phyloP scores from a whole-genome alignment of 108 stramenopile genomes.

The Cyclotella sp. region DNA sequence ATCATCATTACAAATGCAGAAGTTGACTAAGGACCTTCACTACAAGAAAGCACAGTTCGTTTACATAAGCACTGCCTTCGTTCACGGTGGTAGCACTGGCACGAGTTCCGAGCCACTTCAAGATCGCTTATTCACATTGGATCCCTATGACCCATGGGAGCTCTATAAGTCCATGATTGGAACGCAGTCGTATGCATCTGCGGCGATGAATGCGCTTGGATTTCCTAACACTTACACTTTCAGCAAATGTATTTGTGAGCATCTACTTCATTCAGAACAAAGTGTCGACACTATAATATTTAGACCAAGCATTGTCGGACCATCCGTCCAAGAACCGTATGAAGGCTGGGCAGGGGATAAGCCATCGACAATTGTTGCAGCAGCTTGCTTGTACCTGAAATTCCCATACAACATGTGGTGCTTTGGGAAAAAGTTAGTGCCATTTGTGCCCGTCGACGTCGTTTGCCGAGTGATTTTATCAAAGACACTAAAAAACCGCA shows the following conservation, averaged over 20 bases:
- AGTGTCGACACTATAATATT: constrained; percentile 71
- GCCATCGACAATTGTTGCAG: constrained; percentile 89
- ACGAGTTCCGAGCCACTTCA: constrained; percentile 60
- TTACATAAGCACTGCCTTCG: constrained; percentile 90
- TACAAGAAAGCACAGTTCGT: constrained; percentile 66
- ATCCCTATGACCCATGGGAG: constrained; percentile 66
- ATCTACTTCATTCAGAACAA: constrained; percentile 60
- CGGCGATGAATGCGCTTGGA: constrained; percentile 77
- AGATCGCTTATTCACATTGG: constrained; percentile 65
- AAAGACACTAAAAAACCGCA: constrained; percentile 56
- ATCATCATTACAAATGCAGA: constrained; percentile 70
- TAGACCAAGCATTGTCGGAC: constrained; percentile 90
- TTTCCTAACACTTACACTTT: constrained; percentile 91
- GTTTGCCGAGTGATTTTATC: constrained; percentile 66
- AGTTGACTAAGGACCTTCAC: constrained; percentile 51
- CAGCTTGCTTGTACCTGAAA: constrained; percentile 73
- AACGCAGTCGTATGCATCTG: constrained; percentile 75
- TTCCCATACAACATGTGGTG: constrained; percentile 85
- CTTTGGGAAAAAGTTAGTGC: constrained; percentile 63
- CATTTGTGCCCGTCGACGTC: constrained; percentile 88
- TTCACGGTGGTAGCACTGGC: constrained; percentile 79
- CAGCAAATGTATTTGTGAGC: constrained; percentile 90
- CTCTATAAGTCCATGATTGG: constrained; percentile 82
- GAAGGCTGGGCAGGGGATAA: constrained; percentile 90
- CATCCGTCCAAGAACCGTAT: constrained; percentile 70